Percentiles rank a stretch among this genome's conserved stretches.
phyloP scores from a whole-genome alignment of 2,329 filamentous ascomycete genomes.

The Aspergillus aculeatus region DNA sequence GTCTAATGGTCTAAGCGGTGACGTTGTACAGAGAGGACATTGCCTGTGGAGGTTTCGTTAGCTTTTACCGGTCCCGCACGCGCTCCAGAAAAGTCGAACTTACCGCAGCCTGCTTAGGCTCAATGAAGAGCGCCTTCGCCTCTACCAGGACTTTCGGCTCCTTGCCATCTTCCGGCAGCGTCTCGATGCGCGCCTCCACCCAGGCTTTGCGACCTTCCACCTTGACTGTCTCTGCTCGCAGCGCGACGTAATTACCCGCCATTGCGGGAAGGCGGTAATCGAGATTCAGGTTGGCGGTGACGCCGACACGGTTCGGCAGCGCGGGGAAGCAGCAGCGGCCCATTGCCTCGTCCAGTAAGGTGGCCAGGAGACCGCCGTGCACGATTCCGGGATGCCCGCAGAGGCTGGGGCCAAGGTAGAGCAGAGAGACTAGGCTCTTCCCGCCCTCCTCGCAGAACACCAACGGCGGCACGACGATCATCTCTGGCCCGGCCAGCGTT shows the following conservation, averaged over 20 bases:
- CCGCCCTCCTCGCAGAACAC: constrained; percentile 71
- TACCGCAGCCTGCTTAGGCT: constrained; percentile 78
- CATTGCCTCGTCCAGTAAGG: constrained; percentile 85
- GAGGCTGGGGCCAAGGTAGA: constrained; percentile 74
- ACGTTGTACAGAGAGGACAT: not conserved
- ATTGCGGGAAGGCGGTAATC: constrained; percentile 80
- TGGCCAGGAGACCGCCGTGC: constrained; percentile 89
- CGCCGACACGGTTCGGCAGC: constrained; percentile 78
- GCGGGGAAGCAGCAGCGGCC: constrained; percentile 85
- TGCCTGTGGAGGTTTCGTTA: not conserved
- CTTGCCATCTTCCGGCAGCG: constrained; percentile 64
- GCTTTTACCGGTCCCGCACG: not conserved
- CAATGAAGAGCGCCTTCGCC: constrained; percentile 82
- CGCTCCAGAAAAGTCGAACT: constrained; percentile 35
- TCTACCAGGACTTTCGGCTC: constrained; percentile 70
- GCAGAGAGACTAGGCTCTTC: constrained; percentile 67
- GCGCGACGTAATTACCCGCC: constrained; percentile 72
- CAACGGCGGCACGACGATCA: constrained; percentile 77
- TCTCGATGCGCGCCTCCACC: constrained; percentile 85
- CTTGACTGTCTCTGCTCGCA: constrained; percentile 76
- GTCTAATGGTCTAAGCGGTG: not conserved
- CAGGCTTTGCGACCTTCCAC: constrained; percentile 92
- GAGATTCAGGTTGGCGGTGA: constrained; percentile 76
- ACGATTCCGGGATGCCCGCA: constrained; percentile 90
- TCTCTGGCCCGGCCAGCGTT: constrained; percentile 70